phyloP scores from a whole-genome alignment of 2,329 filamentous ascomycete species.

The Diaporthe capsici region DNA sequence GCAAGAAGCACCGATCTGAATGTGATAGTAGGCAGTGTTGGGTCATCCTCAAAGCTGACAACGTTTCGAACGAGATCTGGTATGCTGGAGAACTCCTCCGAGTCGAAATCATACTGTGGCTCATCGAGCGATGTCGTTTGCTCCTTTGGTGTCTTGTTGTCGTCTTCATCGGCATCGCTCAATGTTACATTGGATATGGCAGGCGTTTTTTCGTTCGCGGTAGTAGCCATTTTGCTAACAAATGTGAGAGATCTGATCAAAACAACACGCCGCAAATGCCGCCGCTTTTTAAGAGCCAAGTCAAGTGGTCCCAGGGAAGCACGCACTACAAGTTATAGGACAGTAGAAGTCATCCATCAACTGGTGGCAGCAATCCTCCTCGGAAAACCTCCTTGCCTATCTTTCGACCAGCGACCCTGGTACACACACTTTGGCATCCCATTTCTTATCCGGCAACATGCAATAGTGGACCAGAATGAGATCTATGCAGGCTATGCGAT shows the following conservation, averaged over 20 bases:
- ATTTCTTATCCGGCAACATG: conserved; percentile 24
- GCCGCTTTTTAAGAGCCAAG: neutral
- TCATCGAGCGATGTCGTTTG: conserved; percentile 25
- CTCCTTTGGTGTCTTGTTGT: neutral
- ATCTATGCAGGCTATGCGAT: conserved; percentile 8
- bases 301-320: no score
- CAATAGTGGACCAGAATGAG: conserved; percentile 23
- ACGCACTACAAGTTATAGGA: neutral
- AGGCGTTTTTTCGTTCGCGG: conserved; percentile 4
- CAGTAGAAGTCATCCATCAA: neutral
- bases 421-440: neutral
- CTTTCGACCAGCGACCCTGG: neutral
- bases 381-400: neutral
- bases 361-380: neutral
- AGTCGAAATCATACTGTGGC: conserved; percentile 26
- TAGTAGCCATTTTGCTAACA: neutral
- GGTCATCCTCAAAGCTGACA: conserved; percentile 45
- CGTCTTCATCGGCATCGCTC: conserved; percentile 1
- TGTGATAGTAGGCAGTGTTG: conserved; percentile 40
- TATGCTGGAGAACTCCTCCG: conserved; percentile 36
- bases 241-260: neutral
- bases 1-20: conserved; percentile 44
- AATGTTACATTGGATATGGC: neutral
- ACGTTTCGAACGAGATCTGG: conserved; percentile 44
- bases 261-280: neutral